Evolutionary conservation across 176 grass and related monocot genomes (phyloP).

Genomic region (Phoenix roebelenii): DNA sequence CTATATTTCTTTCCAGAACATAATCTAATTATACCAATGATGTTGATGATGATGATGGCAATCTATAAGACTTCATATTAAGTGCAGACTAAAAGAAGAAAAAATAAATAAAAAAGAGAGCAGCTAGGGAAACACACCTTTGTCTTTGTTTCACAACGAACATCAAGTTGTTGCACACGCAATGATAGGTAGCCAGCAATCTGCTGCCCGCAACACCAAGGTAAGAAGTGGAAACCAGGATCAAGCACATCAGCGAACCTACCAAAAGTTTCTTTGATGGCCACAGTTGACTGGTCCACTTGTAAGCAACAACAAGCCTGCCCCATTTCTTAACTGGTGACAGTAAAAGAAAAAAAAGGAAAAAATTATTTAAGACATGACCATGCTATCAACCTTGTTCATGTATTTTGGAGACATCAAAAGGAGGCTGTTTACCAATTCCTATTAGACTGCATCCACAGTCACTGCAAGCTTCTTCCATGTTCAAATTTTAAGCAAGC

Average conservation of each 20-base stretch:
- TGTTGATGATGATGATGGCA: too few relatives aligned
- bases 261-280: conserved; percentile 72
- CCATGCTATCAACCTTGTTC: too few relatives aligned
- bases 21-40: too few relatives aligned
- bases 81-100: too few relatives aligned
- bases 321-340: conserved; percentile 54
- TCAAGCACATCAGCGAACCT: conserved; percentile 52
- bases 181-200: conserved; percentile 74
- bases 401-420: too few relatives aligned
- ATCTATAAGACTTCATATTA: too few relatives aligned
- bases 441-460: too few relatives aligned
- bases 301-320: conserved; percentile 52
- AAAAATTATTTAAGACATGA: not conserved
- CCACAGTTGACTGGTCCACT: conserved; percentile 76
- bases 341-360: conserved; percentile 1
- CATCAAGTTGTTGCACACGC: conserved; percentile 81
- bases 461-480: too few relatives aligned
- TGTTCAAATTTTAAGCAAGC: too few relatives aligned
- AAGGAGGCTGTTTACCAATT: too few relatives aligned
- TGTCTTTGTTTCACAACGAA: conserved; percentile 82
- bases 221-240: conserved; percentile 72
- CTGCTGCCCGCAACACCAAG: conserved; percentile 62
- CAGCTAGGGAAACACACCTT: conserved; percentile 27
- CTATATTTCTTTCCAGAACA: too few relatives aligned
- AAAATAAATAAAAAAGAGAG: not conserved